Evolutionary conservation across 1,284 basidiomycete genomes (phyloP), one percentile per base, ranked within the genome.

Genomic region (Ustanciosporium gigantosporum): DNA sequence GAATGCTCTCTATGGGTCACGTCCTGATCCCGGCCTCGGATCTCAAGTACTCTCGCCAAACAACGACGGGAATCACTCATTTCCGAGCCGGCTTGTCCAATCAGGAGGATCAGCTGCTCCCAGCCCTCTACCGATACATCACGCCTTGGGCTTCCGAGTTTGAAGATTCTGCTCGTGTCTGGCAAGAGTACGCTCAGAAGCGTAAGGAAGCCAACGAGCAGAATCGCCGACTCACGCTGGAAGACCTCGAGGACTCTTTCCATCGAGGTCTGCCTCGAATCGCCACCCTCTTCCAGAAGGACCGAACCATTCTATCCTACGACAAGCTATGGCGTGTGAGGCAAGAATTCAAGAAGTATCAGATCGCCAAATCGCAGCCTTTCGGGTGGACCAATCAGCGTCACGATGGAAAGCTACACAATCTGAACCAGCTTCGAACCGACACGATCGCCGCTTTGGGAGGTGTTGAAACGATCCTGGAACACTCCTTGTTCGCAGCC

Each of bases 111-210:
- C 59, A 72, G 40, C 50, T 78, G 16, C 60, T 97, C 76, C 94
- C 94, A 27, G 97, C 96, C 79, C 79, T 98, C 80, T 98, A 96
- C 81, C 90, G 94, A 47, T 98, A 98, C 80, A 85, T 98, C 19
- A 91, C 96, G 76, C 94, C 94, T 22, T 98, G 95, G 95, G 92
- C 97, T 78, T 90, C 94, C 1, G 95, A 99, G 79, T 98, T 99
- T 82, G 80, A 95, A 62, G 95, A 99, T 78, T 95, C 91, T 5
- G 92, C 92, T 31, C 90, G 95, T 62, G 95, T 98, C 22, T 99
- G 95, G 95, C 91, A 90, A 3, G 95, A 99, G 80, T 98, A 99
- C 79, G 95, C 95, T 0, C 90, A 96, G 90, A 99, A 98, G 84
- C 84, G 95, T 65, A 97, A 97, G 80, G 95, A 99, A 78, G 95